Percentiles rank a stretch among this genome's conserved stretches.
Evolutionary conservation across 306 rosid genomes (phyloP).

Genomic region (Castanea crenata): DNA sequence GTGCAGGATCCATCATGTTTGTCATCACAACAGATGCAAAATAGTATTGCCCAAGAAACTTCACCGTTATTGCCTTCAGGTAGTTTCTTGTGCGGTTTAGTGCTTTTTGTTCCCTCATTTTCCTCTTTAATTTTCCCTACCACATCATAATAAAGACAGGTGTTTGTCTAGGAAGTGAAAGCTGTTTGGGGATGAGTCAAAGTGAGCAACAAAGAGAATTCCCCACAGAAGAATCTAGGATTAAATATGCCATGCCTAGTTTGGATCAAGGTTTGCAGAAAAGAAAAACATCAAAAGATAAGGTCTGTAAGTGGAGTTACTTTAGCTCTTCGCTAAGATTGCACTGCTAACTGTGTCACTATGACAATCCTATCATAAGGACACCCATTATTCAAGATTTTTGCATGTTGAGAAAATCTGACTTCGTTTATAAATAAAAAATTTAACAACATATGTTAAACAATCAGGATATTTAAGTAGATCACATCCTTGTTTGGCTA

Average conservation of each 20-base stretch:
- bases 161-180: conserved; percentile 40
- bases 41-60: conserved; percentile 39
- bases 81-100: conserved; percentile 23
- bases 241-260: conserved; percentile 21
- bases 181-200: conserved; percentile 7
- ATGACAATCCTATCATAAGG: neutral
- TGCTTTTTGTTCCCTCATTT: conserved; percentile 4
- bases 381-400: neutral
- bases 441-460: neutral
- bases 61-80: conserved; percentile 37
- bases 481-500: neutral
- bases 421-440: neutral
- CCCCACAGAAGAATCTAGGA: conserved; percentile 27
- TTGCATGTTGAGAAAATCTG: neutral
- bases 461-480: neutral
- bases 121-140: conserved; percentile 12
- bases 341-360: neutral
- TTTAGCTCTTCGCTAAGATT: neutral
- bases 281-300: conserved; percentile 42
- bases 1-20: conserved; percentile 49
- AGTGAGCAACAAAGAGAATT: conserved; percentile 20
- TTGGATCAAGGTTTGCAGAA: conserved; percentile 45
- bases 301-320: conserved; percentile 35
- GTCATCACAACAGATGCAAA: conserved; percentile 26
- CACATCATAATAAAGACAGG: conserved; percentile 10